A percentile compares a stretch with the other conserved stretches of the same genome.
These are phyloP conservation scores for Mucor irregularis DNA, from an alignment of 371 early-diverging fungal genomes.

Conservation along the genomic window DNA sequence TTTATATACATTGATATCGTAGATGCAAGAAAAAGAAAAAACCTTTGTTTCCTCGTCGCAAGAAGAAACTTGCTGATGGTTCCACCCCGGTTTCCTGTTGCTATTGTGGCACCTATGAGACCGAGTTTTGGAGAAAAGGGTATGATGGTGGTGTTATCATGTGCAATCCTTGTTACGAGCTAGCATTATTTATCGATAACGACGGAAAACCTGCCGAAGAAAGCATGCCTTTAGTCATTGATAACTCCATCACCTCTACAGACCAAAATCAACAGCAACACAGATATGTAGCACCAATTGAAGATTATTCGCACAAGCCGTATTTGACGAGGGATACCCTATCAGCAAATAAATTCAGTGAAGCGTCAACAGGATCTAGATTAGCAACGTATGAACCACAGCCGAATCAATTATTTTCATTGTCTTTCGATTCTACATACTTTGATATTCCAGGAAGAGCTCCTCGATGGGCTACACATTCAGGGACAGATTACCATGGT, in stretches of 20 bases:
- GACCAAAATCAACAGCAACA: constrained; percentile 12
- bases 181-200: constrained; percentile 52
- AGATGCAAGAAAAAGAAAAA: constrained; percentile 34
- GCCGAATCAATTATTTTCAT: constrained; percentile 77
- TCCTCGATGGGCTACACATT: constrained; percentile 91
- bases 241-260: too few species aligned
- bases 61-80: constrained; percentile 33
- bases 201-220: constrained; percentile 25
- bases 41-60: constrained; percentile 36
- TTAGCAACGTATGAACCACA: constrained; percentile 76
- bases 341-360: constrained; percentile 55
- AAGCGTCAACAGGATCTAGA: constrained; percentile 46
- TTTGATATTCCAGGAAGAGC: constrained; percentile 90
- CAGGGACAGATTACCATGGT: constrained; percentile 90
- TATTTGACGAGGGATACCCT: constrained; percentile 75
- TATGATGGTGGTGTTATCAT: constrained; percentile 80
- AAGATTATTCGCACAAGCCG: constrained; percentile 79
- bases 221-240: constrained; percentile 23
- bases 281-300: constrained; percentile 60
- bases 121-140: constrained; percentile 63
- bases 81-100: constrained; percentile 35
- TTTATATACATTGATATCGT: not conserved
- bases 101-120: constrained; percentile 47
- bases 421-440: constrained; percentile 78
- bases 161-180: constrained; percentile 79